phyloP scores from a whole-genome alignment of 2,329 filamentous ascomycete genomes.

The Fusarium mexicanum region DNA sequence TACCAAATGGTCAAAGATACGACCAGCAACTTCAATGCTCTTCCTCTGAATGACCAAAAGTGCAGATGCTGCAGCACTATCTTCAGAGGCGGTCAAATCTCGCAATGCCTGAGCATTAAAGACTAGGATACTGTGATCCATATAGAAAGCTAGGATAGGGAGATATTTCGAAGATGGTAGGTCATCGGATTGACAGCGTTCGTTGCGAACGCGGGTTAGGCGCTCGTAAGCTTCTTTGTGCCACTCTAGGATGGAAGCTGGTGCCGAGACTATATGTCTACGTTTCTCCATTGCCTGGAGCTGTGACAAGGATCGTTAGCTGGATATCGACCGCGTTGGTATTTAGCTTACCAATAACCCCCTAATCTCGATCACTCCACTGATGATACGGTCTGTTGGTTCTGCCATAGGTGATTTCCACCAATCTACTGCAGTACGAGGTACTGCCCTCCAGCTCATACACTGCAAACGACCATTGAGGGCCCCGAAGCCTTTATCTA shows the following conservation, averaged over 20 bases:
- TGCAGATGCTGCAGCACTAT: background rate
- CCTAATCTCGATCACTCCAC: conserved; percentile 3
- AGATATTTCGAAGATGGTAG: background rate
- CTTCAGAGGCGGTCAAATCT: background rate
- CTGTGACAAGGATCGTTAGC: background rate
- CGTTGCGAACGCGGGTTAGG: background rate
- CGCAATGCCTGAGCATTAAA: conserved; percentile 1
- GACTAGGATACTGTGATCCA: conserved; percentile 5
- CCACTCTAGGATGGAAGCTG: conserved; percentile 5
- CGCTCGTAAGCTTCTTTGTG: conserved; percentile 1
- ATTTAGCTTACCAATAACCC: background rate
- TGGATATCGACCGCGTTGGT: accelerated
- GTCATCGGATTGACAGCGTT: background rate
- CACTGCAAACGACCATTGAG: conserved; percentile 6
- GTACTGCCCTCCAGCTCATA: conserved; percentile 7
- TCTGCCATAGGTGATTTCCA: conserved; percentile 7
- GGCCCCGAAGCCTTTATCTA: conserved; percentile 12
- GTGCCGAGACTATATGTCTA: background rate
- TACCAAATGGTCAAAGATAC: background rate
- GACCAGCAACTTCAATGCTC: background rate
- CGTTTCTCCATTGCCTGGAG: conserved; percentile 5
- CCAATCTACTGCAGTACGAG: conserved; percentile 1
- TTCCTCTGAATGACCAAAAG: background rate
- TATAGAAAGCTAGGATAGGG: background rate
- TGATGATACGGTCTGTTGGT: conserved; percentile 7